Base-by-base conservation (phyloP, 2,329 filamentous ascomycete species). In the Geoglossum cookeanum region DNA sequence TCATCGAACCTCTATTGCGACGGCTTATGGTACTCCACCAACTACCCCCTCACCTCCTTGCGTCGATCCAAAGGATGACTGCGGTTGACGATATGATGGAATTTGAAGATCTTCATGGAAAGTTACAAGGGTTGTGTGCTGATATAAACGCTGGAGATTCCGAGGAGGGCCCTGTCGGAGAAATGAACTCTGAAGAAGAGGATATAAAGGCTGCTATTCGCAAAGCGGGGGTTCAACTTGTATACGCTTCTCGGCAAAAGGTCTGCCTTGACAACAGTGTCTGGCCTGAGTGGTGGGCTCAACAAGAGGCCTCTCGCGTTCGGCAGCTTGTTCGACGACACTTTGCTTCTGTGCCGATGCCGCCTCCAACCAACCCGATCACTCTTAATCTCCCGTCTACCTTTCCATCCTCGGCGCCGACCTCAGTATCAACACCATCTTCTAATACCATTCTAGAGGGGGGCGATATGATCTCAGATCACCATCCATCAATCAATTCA, bases 221-320 rank as follows among this genome's bases (percentile, higher is more conserved):
- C 30, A 48, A 30, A 27, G 54, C 37, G 13, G 54, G 68, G 59
- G 76, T 71, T 60, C 65, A 67, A 27, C 60, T 80, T 2, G 68
- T 75, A 1, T 73, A 80, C 61, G 70, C 78, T 1, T 70, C 74
- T 3, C 75, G 72, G 59, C 72, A 78, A 44, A 71, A 73, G 57
- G 73, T 78, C 15, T 62, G 68, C 1, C 67, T 82, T 2, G 72
- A 75, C 55, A 71, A 78, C 32, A 68, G 72, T 22, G 71, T 75
- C 1, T 84, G 80, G 80, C 73, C 75, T 35, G 76, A 81, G 58
- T 83, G 79, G 80, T 83, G 78, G 72, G 75, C 79, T 51, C 78
- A 80, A 63, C 80, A 84, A 63, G 80, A 83, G 64, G 79, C 79
- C 62, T 70, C 74, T 9, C 72, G 79, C 13, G 75, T 83, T 55